Evolutionary conservation across 2,329 filamentous ascomycete species (phyloP), one percentile per base, ranked within the genome.

Genomic region (Hirsutella rhossiliensis): DNA sequence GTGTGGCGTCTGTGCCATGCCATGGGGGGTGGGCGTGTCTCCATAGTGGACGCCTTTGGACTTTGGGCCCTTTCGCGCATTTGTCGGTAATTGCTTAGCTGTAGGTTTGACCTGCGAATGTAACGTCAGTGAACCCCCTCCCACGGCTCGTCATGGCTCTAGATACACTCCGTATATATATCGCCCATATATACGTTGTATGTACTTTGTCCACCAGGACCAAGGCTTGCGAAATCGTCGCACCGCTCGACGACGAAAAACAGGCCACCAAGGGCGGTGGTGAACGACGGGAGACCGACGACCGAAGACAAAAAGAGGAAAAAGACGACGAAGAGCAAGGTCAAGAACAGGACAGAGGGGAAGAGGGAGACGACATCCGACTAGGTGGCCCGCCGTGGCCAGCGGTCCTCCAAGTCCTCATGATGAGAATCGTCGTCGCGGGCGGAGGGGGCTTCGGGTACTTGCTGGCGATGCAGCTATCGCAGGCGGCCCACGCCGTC

Each of bases 401-500:
- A 45, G 43, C 46, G 44, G 40, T 36, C 15, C n/a, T n/a, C 3
- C 13, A 36, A 36, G 34, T 6, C 34, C 34, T 15, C 48, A 70
- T 67, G 62, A 71, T 72, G 67, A 66, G 68, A 48, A 69, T 72
- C 46, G 69, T 67, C 46, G 63, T 72, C 47, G 69, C 67, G 43
- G 69, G 69, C 32, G 69, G 62, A 44, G 62, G 64, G 40, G 68
- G 67, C 43, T 60, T 72, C 41, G 67, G 69, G 45, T 62, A 61
- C 49, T 51, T 72, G 47, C 57, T 73, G 27, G 61, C 66, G 38
- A 69, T 75, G 45, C 71, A 76, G 54, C 70, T 88, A 29, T 72
- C 75, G 28, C 69, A 76, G 45, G 60, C 63, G 37, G 55, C 55
- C 43, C 80, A 87, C 59, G 74, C 80, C 42, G 71, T 87, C 38